Evolutionary conservation across 306 rosid genomes (phyloP), one percentile per base, ranked within the genome.

Genomic region (Ceratonia siliqua): DNA sequence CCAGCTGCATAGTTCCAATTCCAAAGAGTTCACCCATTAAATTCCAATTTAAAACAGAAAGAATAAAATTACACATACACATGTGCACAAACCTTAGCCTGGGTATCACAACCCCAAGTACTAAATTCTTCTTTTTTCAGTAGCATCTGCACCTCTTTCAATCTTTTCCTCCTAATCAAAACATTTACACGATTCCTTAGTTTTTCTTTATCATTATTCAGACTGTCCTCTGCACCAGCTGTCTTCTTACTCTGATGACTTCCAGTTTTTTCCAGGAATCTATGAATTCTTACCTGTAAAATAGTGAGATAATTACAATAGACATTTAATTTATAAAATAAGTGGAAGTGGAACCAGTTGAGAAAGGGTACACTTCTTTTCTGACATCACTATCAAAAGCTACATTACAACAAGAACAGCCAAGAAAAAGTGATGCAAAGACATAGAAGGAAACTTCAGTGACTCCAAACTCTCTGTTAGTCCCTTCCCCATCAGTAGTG

Each of bases 61-160:
- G 24, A 45, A 49, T 18, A 56, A 18, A 62, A 57, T 18, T 12
- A 72, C 41, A 22, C n/a, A 74, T 24, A 7, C 61, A 63, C 43
- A 32, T 58, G 62, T 20, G 49, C 49, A 75, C 84, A 33, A 79
- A 89, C 97, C 97, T 89, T 91, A 41, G 95, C 92, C 78, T 89
- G 97, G 42, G 81, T 82, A 80, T 77, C 95, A 58, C 95, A 87
- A 72, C 86, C 87, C 97, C 97, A 91, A 41, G 92, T 82, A 68
- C 71, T 79, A 77, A 82, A 82, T 36, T 83, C 91, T 74, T 89
- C 91, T 54, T 83, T 88, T 53, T 79, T 80, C 89, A 91, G 55
- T 54, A 89, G 78, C 72, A 77, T 77, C 81, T 87, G 95, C 45
- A 77, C 91, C 62, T 83, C 85, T 38, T 67, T 85, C 73, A 89